Conservation (phyloP, 2,329 filamentous ascomycete species). For the Exophiala spinifera region DNA sequence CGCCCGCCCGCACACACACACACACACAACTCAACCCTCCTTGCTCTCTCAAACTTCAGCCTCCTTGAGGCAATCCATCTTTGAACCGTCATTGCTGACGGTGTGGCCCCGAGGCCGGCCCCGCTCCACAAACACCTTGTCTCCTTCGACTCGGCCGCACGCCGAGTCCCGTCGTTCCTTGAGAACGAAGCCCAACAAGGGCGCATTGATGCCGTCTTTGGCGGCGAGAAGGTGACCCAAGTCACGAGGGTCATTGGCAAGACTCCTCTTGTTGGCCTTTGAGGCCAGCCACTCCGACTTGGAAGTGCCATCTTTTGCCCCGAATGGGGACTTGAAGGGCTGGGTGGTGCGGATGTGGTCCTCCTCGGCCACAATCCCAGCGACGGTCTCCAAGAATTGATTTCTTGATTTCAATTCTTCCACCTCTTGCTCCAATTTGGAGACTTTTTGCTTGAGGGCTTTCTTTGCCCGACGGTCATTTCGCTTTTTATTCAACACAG, state of each 20-base stretch:
- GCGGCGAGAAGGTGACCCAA: slow-evolving; percentile 18
- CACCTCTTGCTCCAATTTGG: neutral
- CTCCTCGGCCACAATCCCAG: neutral
- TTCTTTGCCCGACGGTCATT: neutral
- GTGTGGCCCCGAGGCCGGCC: slow-evolving; percentile 6
- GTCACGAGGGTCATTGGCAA: slow-evolving; percentile 10
- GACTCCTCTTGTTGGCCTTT: neutral
- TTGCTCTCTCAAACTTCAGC: slow-evolving; percentile 16
- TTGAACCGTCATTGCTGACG: slow-evolving; percentile 14
- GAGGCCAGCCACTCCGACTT: slow-evolving; percentile 17
- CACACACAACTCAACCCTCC: neutral
- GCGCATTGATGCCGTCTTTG: slow-evolving; percentile 17
- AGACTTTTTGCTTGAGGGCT: neutral
- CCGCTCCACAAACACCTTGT: slow-evolving; percentile 13
- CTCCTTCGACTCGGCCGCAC: slow-evolving; percentile 14
- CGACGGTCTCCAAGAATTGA: neutral
- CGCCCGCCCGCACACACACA: no score
- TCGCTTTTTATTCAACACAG: neutral
- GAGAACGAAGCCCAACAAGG: slow-evolving; percentile 10
- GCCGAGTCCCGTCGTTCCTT: slow-evolving; percentile 14
- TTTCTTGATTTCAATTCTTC: neutral
- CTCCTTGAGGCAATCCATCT: slow-evolving; percentile 16
- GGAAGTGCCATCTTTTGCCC: slow-evolving; percentile 9
- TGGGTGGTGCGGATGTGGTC: neutral
- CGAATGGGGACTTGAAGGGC: slow-evolving; percentile 4